Percentiles rank a stretch among this genome's conserved stretches.
Conservation (phyloP, 2,329 filamentous ascomycete species). For the Aotearoamyces nothofagi region DNA sequence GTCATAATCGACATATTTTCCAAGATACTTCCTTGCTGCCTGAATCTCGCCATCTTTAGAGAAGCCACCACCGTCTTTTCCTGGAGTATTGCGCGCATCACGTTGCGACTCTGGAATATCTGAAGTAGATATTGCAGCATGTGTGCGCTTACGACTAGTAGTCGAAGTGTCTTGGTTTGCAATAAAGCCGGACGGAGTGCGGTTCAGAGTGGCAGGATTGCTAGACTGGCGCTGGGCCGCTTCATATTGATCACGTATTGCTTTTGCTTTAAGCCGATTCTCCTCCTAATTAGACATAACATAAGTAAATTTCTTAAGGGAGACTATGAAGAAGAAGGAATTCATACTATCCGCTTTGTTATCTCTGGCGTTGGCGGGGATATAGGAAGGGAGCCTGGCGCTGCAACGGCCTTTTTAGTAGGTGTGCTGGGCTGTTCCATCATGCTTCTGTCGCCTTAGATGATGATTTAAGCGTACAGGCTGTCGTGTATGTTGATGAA, state of each 20-base stretch:
- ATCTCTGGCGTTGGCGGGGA: constrained; percentile 2
- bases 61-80: constrained; percentile 14
- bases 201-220: constrained; percentile 19
- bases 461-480: background rate
- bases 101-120: constrained; percentile 43
- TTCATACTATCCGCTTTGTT: constrained; percentile 1
- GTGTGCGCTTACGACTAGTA: constrained; percentile 55
- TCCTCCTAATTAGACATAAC: constrained; percentile 48
- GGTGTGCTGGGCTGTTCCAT: constrained; percentile 1
- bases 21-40: constrained; percentile 66
- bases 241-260: constrained; percentile 59
- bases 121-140: constrained; percentile 42
- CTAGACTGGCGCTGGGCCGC: constrained; percentile 38
- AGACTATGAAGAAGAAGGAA: background rate
- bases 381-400: background rate
- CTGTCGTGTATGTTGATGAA: too few species aligned
- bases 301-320: background rate
- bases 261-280: constrained; percentile 77
- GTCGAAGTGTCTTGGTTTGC: constrained; percentile 48
- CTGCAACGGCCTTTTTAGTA: background rate
- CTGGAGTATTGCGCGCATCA: constrained; percentile 39
- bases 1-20: constrained; percentile 93
- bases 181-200: constrained; percentile 55
- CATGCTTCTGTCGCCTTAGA: background rate
- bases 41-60: constrained; percentile 31